These are phyloP conservation scores for Cubamyces sp. DNA, from an alignment of 768 basidiomycete species.

Conservation along the genomic window DNA sequence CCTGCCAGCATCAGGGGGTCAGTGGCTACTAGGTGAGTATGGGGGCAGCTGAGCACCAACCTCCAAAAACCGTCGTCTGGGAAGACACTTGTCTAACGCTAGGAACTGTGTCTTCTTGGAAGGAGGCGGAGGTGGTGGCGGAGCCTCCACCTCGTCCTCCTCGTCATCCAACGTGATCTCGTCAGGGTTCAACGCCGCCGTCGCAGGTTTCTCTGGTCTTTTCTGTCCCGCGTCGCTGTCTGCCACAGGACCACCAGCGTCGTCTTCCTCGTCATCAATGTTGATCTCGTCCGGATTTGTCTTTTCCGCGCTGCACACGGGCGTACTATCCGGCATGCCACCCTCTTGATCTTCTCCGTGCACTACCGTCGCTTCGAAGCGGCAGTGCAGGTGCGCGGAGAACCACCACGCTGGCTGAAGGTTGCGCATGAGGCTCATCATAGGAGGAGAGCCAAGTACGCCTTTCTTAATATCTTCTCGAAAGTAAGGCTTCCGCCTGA, in stretches of 20 bases:
- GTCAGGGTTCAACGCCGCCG: conserved; percentile 45
- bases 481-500: conserved; percentile 82
- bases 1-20: conserved; percentile 43
- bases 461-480: conserved; percentile 67
- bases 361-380: conserved; percentile 73
- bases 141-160: conserved; percentile 48
- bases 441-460: conserved; percentile 82
- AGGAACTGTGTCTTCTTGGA: conserved; percentile 70
- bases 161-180: conserved; percentile 53
- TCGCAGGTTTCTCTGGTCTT: background rate
- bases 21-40: conserved; percentile 3
- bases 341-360: conserved; percentile 37
- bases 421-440: conserved; percentile 73
- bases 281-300: conserved; percentile 45
- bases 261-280: conserved; percentile 41
- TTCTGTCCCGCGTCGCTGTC: background rate
- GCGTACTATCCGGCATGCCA: background rate
- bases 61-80: conserved; percentile 77
- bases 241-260: background rate
- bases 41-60: conserved; percentile 40
- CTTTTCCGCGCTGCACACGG: conserved; percentile 6
- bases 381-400: conserved; percentile 86
- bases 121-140: conserved; percentile 38
- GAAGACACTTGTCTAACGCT: conserved; percentile 80
- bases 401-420: conserved; percentile 91